Base-by-base conservation (phyloP, 345 rosid species). In the Corymbia maculata region DNA sequence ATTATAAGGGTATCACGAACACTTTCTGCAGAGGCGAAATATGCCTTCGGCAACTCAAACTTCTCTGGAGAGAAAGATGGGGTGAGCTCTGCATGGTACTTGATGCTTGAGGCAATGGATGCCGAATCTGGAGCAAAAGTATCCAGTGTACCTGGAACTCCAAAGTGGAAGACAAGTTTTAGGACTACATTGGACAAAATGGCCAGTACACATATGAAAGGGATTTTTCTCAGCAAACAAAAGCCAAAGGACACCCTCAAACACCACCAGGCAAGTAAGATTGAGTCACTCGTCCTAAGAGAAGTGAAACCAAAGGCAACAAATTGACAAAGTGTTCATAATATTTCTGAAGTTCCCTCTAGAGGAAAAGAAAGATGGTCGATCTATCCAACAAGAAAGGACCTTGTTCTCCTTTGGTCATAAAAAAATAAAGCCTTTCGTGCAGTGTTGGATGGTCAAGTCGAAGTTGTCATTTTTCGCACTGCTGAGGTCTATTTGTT, bases 21-120 rank as follows among this genome's bases (percentile, higher is more conserved):
- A 50, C 93, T 94, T 52, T 94, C 89, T 22, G 97, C 96, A 10
- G 94, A 92, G 16, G 94, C 94, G 45, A 90, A 87, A 88, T 87
- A 93, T 15, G 95, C 95, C 90, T 92, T 93, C 13, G 94, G 94
- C 82, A 93, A 93, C 87, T 95, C 91, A 52, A 95, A 94, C 47
- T 86, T 88, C 79, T 92, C 93, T 2, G 95, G 91, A 86, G 94
- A 92, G 90, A 94, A 95, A 45, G 90, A 91, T 4, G 94, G 94
- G 51, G 95, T 93, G 89, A 92, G 93, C 88, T 95, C 95, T 2
- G 93, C 92, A 64, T 93, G 97, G 91, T 93, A 92, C 79, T 91
- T 93, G 86, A 95, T 93, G 42, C 94, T 93, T 4, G 93, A 89
- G 16, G 93, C 93, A 86, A 94, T 88, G 55, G 93, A 89, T 61